Base-by-base conservation (phyloP, 345 rosid genomes). In the Euphorbia peplus region DNA sequence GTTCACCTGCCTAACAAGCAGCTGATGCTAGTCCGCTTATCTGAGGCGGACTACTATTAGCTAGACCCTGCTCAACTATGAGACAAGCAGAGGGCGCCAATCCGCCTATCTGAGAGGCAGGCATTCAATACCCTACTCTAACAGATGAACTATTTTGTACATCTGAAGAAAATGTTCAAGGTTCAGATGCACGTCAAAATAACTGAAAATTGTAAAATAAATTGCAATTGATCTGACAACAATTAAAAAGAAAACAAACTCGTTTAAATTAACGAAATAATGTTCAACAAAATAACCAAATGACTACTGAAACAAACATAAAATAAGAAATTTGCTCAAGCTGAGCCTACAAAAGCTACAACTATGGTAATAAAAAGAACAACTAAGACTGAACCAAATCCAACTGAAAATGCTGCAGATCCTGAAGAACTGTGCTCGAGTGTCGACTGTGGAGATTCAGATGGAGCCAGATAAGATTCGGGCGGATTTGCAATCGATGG, bases 401-500 rank as follows among this genome's bases (percentile, higher is more conserved):
- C 66, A 12, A 68, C 58, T 3, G 75, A 51, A 47, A 73, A 41
- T 3, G 30, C 47, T 8, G 25, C 37, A n/a, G 32, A 29, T 46
- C 74, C 84, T 7, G 86, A 81, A 77, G 86, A 81, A 77, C 78
- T 81, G 2, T 53, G 1, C 14, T 9, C 19, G 3, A 4, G 13
- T 14, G 76, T 76, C 11, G 50, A 12, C 16, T 48, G 73, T 0
- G 83, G 80, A 11, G 79, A n/a, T n/a, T n/a, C n/a, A n/a, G n/a
- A 77, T 1, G 82, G 79, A 14, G 83, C 75, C 4, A 59, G 61
- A 29, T 13, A 37, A 2, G 71, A 22, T 3, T 68, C 78, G 16
- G 84, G 86, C 5, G 87, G 75, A 59, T 18, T n/a, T 18, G 82
- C 83, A 35, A 29, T 55, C 8, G 70, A 55, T 6, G 70, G 79